phyloP scores from a whole-genome alignment of 2,329 filamentous ascomycete species.

The Colletotrichum sp. region DNA sequence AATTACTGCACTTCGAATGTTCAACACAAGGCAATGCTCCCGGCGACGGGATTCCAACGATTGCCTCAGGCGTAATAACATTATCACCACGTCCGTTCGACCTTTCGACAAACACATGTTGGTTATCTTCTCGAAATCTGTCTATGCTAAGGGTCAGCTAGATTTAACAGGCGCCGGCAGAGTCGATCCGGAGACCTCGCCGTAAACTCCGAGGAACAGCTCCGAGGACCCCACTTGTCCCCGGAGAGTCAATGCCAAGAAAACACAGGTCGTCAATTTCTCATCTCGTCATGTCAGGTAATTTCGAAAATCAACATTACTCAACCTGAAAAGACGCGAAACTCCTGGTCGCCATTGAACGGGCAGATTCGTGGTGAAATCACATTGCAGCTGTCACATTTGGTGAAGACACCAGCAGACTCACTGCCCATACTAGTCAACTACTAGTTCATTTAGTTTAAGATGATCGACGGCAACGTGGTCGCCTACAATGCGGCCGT shows the following conservation, averaged over 20 bases:
- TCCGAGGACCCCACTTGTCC: background rate
- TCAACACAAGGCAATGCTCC: background rate
- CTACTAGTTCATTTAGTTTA: background rate
- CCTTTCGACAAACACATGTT: background rate
- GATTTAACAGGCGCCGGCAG: background rate
- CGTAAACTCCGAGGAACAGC: background rate
- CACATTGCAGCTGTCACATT: background rate
- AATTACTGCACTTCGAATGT: background rate
- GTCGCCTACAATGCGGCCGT: constrained; percentile 35
- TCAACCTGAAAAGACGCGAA: background rate
- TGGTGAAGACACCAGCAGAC: too few species aligned
- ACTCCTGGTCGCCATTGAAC: background rate
- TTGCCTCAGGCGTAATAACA: background rate
- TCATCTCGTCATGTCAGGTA: background rate
- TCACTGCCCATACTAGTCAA: too few species aligned
- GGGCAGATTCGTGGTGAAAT: background rate
- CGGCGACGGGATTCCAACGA: background rate
- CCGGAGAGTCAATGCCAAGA: background rate
- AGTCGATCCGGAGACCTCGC: background rate
- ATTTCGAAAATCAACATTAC: background rate
- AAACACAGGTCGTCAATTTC: background rate
- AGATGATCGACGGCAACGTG: background rate
- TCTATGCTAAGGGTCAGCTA: background rate
- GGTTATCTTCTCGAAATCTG: background rate
- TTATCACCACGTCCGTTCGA: background rate